Conservation (phyloP, 1,284 basidiomycete genomes). For the Anthracocystis walkeri region DNA sequence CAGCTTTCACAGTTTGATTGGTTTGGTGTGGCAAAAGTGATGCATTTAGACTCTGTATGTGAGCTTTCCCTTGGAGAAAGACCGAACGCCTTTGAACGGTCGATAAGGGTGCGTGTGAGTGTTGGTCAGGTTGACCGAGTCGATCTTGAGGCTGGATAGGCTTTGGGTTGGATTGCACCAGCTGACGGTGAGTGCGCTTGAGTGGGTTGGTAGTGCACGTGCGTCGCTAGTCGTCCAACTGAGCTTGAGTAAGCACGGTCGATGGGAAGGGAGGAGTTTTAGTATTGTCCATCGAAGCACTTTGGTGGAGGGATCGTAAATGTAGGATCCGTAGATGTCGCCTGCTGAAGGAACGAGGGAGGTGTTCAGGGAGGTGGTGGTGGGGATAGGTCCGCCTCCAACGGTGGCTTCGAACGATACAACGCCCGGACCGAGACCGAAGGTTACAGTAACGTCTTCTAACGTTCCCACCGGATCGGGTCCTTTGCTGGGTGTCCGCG, state of each 20-base stretch:
- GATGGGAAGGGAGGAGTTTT: conserved; percentile 17
- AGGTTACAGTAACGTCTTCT: conserved; percentile 54
- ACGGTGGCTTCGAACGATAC: conserved; percentile 54
- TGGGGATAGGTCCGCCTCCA: conserved; percentile 25
- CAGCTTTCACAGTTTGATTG: conserved; percentile 1
- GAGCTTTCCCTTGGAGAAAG: conserved; percentile 64
- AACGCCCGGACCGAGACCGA: conserved; percentile 51
- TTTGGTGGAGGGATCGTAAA: conserved; percentile 54
- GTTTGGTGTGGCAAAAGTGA: neutral
- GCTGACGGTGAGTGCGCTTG: conserved; percentile 78
- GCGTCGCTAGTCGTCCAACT: conserved; percentile 35
- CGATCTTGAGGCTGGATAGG: conserved; percentile 84
- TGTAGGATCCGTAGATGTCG: conserved; percentile 42
- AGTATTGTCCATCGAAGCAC: conserved; percentile 52
- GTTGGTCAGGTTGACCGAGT: conserved; percentile 81
- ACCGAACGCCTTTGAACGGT: conserved; percentile 77
- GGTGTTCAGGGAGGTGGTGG: conserved; percentile 2
- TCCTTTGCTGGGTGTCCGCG: conserved; percentile 5
- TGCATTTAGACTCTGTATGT: conserved; percentile 43
- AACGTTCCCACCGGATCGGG: conserved; percentile 24
- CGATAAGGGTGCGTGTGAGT: conserved; percentile 69
- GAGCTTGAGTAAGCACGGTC: conserved; percentile 41
- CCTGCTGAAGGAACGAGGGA: conserved; percentile 14
- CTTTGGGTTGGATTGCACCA: conserved; percentile 81
- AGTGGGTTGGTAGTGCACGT: conserved; percentile 71